Conservation (phyloP, 2,329 filamentous ascomycete species). For the Endocalyx cinctus region DNA sequence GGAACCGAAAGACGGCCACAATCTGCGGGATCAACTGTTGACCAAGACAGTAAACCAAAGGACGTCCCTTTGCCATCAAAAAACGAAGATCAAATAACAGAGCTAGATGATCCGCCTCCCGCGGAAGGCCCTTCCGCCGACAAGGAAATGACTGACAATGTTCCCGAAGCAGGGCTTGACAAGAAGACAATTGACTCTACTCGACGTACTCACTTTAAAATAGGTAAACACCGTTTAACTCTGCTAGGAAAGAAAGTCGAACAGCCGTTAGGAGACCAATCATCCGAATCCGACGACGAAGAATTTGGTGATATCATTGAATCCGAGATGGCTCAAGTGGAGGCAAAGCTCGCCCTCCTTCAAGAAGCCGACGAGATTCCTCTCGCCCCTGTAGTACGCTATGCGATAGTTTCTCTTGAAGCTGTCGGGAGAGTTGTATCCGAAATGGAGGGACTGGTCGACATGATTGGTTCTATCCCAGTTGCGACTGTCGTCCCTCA, state of each 20-base stretch:
- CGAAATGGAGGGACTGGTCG: slow-evolving; percentile 38
- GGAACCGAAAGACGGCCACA: slow-evolving; percentile 16
- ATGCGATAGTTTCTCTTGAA: slow-evolving; percentile 44
- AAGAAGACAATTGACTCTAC: slow-evolving; percentile 6
- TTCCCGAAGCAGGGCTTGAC: neutral
- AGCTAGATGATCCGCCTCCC: slow-evolving; percentile 1
- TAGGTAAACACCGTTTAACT: slow-evolving; percentile 26
- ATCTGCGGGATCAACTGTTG: slow-evolving; percentile 19
- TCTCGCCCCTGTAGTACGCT: slow-evolving; percentile 40
- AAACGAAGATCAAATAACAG: slow-evolving; percentile 10
- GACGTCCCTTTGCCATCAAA: slow-evolving; percentile 9
- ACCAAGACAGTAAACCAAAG: slow-evolving; percentile 16
- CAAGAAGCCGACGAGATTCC: slow-evolving; percentile 34
- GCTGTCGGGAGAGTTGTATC: slow-evolving; percentile 43
- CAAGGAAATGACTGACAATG: slow-evolving; percentile 4
- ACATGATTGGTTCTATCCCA: slow-evolving; percentile 39
- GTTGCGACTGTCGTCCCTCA: slow-evolving; percentile 23
- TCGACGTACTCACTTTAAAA: slow-evolving; percentile 7
- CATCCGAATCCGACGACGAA: slow-evolving; percentile 52
- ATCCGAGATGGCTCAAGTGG: slow-evolving; percentile 46
- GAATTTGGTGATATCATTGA: slow-evolving; percentile 56
- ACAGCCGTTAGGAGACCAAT: slow-evolving; percentile 32
- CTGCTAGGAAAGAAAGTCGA: slow-evolving; percentile 33
- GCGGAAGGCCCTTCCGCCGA: slow-evolving; percentile 4
- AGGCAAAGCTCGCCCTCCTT: slow-evolving; percentile 44